Conservation (phyloP, 768 basidiomycete genomes). For the Russula dissimulans region DNA sequence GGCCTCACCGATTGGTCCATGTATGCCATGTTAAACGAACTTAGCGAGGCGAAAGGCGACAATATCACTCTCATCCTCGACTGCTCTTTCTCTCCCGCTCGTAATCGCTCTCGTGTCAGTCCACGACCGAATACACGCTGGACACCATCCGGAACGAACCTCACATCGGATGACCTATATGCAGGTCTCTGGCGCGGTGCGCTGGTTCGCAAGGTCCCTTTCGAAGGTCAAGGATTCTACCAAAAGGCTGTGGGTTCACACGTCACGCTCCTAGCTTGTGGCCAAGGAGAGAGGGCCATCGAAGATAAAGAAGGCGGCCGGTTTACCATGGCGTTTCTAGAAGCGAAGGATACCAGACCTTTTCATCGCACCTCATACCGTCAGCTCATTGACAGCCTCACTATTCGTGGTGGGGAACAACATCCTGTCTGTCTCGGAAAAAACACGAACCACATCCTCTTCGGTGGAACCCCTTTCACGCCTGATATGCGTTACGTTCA, state of each 20-base stretch:
- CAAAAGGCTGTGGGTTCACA: constrained; percentile 35
- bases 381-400: constrained; percentile 39
- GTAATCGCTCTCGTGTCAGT: constrained; percentile 31
- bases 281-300: constrained; percentile 42
- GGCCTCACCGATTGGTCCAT: constrained; percentile 65
- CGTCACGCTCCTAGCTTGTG: constrained; percentile 49
- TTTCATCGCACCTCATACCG: constrained; percentile 46
- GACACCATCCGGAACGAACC: constrained; percentile 46
- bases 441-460: constrained; percentile 41
- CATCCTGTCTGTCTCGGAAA: constrained; percentile 42
- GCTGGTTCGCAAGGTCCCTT: constrained; percentile 31
- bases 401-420: constrained; percentile 35
- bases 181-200: constrained; percentile 48
- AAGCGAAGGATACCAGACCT: constrained; percentile 35
- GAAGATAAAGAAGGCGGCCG: constrained; percentile 57
- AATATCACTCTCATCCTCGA: constrained; percentile 64
- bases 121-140: constrained; percentile 45
- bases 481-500: constrained; percentile 40
- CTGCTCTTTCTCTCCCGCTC: constrained; percentile 46
- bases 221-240: constrained; percentile 36
- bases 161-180: constrained; percentile 45
- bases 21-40: constrained; percentile 48
- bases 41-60: constrained; percentile 49
- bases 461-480: constrained; percentile 47
- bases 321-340: constrained; percentile 50